Evolutionary conservation across 495 filamentous ascomycete species (phyloP), one percentile per base, ranked within the genome.

Genomic region (Parmelia sp.): DNA sequence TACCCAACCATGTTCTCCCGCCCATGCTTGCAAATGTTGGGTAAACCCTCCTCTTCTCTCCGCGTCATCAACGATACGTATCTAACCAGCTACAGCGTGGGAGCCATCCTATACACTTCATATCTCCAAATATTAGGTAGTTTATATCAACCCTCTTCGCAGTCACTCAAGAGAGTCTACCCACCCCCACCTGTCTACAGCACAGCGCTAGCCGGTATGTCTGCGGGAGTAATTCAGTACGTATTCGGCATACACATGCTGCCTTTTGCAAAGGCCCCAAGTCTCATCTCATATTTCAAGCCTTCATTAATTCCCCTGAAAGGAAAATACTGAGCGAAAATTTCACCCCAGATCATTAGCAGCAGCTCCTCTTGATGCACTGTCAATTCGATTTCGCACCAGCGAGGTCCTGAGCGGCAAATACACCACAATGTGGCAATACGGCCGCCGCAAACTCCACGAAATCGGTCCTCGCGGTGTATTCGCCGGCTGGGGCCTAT

Each of bases 1-100:
- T 96, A 57, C 92, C 91, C 1, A 87, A 93, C 65, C 91, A 96
- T 76, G 84, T 96, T 27, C 79, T 96, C 25, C 92, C 92, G 58
- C 92, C 91, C 56, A 76, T 96, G 37, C 74, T 96, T 42, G 92
- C 91, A 40, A 96, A 96, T 74, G 86, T 90, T 23, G 78, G 76
- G 83, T 85, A 70, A 64, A 27, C 14, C 36, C 65, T 27, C 17
- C 49, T 25, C 11, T 29, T 19, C 45, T n/a, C 44, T 33, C 57
- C 17, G 19, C 49, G 23, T 27, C 56, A 47, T 49, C 27, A 14
- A 33, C 7, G 51, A 57, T 40, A 42, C 45, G 21, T 57, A 37
- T 36, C 58, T 59, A 55, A 63, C 27, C 29, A 45, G 33, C 47
- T 62, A 29, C 57, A 90, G 85, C 4, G 85, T 96, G 63, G 92